Conservation (phyloP, 2,329 filamentous ascomycete genomes). For the Colletotrichum siamense region DNA sequence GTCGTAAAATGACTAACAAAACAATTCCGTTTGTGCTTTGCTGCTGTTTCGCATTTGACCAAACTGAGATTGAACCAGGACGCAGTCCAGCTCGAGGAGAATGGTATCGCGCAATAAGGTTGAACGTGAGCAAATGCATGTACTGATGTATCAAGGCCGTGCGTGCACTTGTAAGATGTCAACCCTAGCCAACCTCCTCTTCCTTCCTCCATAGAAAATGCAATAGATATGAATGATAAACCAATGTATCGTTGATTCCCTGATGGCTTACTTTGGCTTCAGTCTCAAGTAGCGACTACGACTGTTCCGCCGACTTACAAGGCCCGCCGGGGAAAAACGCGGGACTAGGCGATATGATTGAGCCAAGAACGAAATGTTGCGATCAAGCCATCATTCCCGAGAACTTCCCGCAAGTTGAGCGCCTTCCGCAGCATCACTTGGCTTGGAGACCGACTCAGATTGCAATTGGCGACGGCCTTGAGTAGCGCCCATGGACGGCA, state of each 20-base stretch:
- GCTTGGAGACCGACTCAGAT: not conserved
- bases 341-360: not conserved
- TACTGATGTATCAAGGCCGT: fast-evolving
- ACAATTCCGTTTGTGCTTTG: not conserved
- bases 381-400: not conserved
- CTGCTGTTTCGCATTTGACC: not conserved
- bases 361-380: not conserved
- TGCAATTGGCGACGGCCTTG: not conserved
- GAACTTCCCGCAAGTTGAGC: not conserved
- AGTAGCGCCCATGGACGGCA: not conserved
- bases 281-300: not conserved
- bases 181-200: fast-evolving
- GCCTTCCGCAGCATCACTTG: not conserved
- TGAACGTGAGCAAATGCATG: not conserved
- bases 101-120: not conserved
- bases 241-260: fast-evolving
- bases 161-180: fast-evolving
- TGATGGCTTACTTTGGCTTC: not conserved
- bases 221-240: not conserved
- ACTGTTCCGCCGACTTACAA: not conserved
- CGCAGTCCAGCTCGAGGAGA: not conserved
- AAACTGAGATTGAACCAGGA: not conserved
- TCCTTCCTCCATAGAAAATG: not conserved
- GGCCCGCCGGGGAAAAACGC: not conserved
- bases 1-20: fast-evolving